Conservation (phyloP, 345 rosid genomes). For the Gossypium anomalum region DNA sequence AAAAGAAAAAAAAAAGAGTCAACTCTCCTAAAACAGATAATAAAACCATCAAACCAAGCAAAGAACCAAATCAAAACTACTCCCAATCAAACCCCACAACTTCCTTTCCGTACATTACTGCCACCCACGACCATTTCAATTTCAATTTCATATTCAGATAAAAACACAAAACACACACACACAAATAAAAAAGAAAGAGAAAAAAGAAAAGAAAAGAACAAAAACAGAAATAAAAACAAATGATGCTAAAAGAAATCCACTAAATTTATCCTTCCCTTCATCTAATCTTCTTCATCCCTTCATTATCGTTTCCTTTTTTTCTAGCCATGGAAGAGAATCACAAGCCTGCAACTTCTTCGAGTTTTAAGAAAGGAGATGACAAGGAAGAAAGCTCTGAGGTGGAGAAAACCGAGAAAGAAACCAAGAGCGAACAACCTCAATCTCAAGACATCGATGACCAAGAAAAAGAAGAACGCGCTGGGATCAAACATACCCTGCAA, state of each 20-base stretch:
- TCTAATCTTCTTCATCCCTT: constrained; percentile 7
- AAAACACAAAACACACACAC: not conserved
- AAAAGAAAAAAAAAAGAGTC: not conserved
- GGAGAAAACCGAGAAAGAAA: not conserved
- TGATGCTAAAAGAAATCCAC: not conserved
- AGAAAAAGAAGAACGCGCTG: constrained; percentile 15
- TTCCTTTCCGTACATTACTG: constrained; percentile 16
- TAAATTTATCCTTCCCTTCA: constrained; percentile 12
- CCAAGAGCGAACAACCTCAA: not conserved
- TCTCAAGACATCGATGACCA: not conserved
- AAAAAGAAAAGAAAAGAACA: not conserved
- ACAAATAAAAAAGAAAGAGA: not conserved
- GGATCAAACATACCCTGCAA: constrained; percentile 37
- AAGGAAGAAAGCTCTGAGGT: not conserved
- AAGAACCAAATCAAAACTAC: not conserved
- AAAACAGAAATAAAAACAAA: not conserved
- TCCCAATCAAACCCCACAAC: not conserved
- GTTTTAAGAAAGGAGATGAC: not conserved
- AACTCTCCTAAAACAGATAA: not conserved
- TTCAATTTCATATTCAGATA: not conserved
- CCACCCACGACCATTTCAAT: constrained; percentile 26
- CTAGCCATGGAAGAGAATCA: constrained; percentile 18
- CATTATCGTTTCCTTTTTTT: not conserved
- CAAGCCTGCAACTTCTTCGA: not conserved
- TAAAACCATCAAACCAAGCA: not conserved